These are phyloP conservation scores for Pseudocercospora musae DNA, from an alignment of 2,329 filamentous ascomycete species.

Conservation along the genomic window DNA sequence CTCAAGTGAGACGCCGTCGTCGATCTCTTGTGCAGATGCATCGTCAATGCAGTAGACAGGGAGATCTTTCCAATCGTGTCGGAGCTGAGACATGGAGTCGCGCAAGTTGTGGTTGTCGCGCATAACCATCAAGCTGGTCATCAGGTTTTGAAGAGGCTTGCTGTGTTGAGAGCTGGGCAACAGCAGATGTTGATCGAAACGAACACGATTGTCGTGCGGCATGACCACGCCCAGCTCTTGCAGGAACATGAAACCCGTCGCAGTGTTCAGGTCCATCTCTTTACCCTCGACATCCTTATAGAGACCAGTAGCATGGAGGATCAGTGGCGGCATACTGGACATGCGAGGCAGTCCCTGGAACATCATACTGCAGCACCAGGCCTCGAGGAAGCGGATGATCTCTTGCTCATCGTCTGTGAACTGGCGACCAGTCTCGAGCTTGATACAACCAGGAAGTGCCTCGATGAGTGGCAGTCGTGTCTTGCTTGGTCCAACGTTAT, in stretches of 20 bases:
- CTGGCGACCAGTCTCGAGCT: conserved; percentile 21
- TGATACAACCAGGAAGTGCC: conserved; percentile 23
- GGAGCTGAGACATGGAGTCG: conserved; percentile 56
- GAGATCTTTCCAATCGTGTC: conserved; percentile 58
- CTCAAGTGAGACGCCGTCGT: conserved; percentile 75
- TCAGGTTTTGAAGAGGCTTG: conserved; percentile 44
- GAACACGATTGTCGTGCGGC: conserved; percentile 66
- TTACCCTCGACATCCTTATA: conserved; percentile 56
- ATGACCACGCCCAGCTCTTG: conserved; percentile 71
- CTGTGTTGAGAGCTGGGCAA: conserved; percentile 49
- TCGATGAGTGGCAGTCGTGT: conserved; percentile 25
- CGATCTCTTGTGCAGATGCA: conserved; percentile 64
- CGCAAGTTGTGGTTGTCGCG: conserved; percentile 38
- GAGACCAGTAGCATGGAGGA: conserved; percentile 60
- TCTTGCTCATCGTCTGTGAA: conserved; percentile 54
- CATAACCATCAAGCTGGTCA: conserved; percentile 32
- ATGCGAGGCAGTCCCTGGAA: conserved; percentile 54
- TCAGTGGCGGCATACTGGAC: conserved; percentile 60
- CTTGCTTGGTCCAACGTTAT: conserved; percentile 41
- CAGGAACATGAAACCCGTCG: conserved; percentile 62
- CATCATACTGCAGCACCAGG: conserved; percentile 59
- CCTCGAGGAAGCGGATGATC: conserved; percentile 66
- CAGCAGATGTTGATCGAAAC: conserved; percentile 56
- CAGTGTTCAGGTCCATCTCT: conserved; percentile 16
- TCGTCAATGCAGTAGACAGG: conserved; percentile 72